A percentile compares a stretch with the other conserved stretches of the same genome.
Conservation (phyloP, 2,329 filamentous ascomycete genomes). For the Escovopsis weberi region DNA sequence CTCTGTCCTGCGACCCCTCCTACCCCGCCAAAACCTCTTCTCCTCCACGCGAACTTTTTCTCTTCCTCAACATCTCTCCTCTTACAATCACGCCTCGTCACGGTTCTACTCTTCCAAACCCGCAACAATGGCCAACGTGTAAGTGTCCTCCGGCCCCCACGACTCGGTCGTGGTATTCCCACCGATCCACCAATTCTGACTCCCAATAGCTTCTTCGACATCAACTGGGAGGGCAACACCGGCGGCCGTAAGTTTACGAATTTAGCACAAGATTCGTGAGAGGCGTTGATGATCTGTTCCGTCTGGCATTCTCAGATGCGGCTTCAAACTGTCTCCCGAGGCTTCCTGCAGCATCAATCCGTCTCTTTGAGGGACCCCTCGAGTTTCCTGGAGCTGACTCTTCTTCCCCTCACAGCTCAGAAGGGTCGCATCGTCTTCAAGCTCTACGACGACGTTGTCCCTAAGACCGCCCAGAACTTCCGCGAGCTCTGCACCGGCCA, state of each 20-base stretch:
- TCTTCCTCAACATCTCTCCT: slow-evolving; percentile 26
- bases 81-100: slow-evolving; percentile 22
- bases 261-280: too few species aligned
- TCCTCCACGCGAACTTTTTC: slow-evolving; percentile 25
- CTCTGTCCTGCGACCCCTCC: slow-evolving; percentile 30
- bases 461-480: slow-evolving; percentile 82
- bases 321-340: too few species aligned
- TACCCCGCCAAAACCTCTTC: slow-evolving; percentile 30
- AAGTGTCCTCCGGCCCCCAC: slow-evolving; percentile 24
- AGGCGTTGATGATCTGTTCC: too few species aligned
- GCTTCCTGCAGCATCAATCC: too few species aligned
- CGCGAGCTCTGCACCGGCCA: slow-evolving; percentile 65
- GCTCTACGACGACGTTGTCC: slow-evolving; percentile 73
- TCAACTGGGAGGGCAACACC: slow-evolving; percentile 54
- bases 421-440: slow-evolving; percentile 73
- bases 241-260: too few species aligned
- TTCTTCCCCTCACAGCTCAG: slow-evolving; percentile 40
- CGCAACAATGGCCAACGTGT: slow-evolving; percentile 58
- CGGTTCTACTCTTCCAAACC: slow-evolving; percentile 42
- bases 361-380: too few species aligned
- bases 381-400: slow-evolving; percentile 8
- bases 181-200: slow-evolving; percentile 9
- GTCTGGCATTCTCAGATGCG: too few species aligned
- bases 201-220: slow-evolving; percentile 49
- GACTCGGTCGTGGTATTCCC: neutral